Percentiles rank a stretch among this genome's conserved stretches.
Conservation (phyloP, 129 eudicot species). For the Smallanthus sonchifolius region DNA sequence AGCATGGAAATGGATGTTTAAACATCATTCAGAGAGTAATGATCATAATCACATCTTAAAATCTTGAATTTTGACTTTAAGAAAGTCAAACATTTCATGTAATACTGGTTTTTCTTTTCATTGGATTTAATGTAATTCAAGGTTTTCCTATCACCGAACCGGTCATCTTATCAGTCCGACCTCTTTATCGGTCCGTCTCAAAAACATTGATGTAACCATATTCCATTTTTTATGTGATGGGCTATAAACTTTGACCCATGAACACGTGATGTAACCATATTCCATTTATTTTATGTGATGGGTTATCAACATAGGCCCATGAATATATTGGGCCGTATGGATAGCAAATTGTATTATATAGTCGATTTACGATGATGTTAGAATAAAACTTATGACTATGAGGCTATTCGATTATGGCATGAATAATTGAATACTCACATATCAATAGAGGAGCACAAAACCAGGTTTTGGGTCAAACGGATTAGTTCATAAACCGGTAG, state of each 20-base stretch:
- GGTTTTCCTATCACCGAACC: too few species aligned
- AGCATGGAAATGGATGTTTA: conserved; percentile 73
- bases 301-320: not conserved
- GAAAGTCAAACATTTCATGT: conserved; percentile 18
- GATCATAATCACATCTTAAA: conserved; percentile 30
- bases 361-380: not conserved
- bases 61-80: conserved; percentile 30
- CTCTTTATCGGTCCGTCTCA: too few species aligned
- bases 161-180: too few species aligned
- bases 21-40: conserved; percentile 41
- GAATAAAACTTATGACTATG: not conserved
- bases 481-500: too few species aligned
- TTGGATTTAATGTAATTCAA: not conserved
- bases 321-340: not conserved
- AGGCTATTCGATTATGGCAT: too few species aligned
- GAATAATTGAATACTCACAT: too few species aligned
- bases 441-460: too few species aligned
- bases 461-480: too few species aligned
- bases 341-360: not conserved
- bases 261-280: not conserved
- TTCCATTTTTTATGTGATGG: too few species aligned
- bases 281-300: not conserved
- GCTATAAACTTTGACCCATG: not conserved
- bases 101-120: not conserved
- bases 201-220: too few species aligned